phyloP scores from a whole-genome alignment of 176 grass and related monocot genomes.

The Chloris gayana region DNA sequence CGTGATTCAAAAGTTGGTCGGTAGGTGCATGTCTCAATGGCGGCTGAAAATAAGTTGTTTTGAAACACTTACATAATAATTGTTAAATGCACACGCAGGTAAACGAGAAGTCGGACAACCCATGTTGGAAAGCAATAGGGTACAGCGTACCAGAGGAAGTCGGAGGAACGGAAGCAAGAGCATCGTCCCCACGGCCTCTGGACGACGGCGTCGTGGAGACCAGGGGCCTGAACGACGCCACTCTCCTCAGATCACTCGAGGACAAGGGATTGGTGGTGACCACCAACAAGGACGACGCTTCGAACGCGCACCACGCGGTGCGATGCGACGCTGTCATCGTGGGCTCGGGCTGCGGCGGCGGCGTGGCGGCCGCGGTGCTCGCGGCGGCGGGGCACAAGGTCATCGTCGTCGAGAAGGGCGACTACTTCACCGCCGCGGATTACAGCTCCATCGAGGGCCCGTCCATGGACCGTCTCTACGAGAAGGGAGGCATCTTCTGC shows the following conservation, averaged over 20 bases:
- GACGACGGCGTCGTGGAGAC: conserved; percentile 60
- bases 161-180: background rate
- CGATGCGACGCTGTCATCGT: conserved; percentile 67
- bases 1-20: too few species aligned
- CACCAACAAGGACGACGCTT: background rate
- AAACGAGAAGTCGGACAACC: conserved; percentile 65
- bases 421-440: conserved; percentile 58
- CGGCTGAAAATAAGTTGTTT: too few species aligned
- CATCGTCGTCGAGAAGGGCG: conserved; percentile 64
- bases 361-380: conserved; percentile 67
- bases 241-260: conserved; percentile 38
- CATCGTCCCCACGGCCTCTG: conserved; percentile 28
- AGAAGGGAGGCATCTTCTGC: conserved; percentile 50
- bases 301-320: conserved; percentile 25
- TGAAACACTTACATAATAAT: too few species aligned
- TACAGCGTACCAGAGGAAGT: conserved; percentile 37
- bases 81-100: conserved; percentile 31
- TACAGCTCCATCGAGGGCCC: conserved; percentile 66
- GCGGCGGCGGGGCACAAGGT: conserved; percentile 62
- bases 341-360: conserved; percentile 68
- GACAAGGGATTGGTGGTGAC: conserved; percentile 45
- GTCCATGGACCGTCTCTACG: conserved; percentile 53
- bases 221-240: conserved; percentile 20
- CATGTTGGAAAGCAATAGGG: conserved; percentile 75
- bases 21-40: too few species aligned